Percentiles rank a stretch among this genome's conserved stretches.
Evolutionary conservation across 768 basidiomycete species (phyloP).

Genomic region (Suillus hirtellus): DNA sequence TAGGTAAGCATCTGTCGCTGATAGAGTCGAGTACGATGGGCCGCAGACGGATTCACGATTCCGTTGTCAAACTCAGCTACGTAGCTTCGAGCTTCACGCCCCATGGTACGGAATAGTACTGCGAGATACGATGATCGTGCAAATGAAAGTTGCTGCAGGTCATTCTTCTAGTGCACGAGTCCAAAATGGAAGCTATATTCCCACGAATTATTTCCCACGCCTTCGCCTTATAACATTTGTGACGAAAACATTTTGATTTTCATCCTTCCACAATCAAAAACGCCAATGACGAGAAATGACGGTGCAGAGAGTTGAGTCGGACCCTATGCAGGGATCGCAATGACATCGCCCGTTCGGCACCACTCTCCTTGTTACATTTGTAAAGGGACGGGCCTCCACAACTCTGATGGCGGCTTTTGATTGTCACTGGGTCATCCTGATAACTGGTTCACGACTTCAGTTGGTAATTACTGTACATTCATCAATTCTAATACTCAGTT

Average conservation of each 20-base stretch:
- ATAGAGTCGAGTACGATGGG: background rate
- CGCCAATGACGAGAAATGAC: constrained; percentile 52
- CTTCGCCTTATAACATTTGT: constrained; percentile 1
- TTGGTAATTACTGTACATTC: constrained; percentile 3
- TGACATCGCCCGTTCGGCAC: constrained; percentile 71
- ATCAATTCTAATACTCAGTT: background rate
- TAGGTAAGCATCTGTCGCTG: constrained; percentile 6
- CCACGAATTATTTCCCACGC: constrained; percentile 20
- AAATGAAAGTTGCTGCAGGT: background rate
- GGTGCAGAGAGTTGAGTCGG: constrained; percentile 62
- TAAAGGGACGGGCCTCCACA: constrained; percentile 57
- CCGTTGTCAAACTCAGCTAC: background rate
- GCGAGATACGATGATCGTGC: background rate
- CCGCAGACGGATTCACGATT: background rate
- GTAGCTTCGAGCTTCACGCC: background rate
- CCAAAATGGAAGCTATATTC: background rate
- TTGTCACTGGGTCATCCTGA: constrained; percentile 6
- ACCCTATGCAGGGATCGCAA: constrained; percentile 45
- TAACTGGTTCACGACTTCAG: background rate
- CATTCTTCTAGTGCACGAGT: background rate
- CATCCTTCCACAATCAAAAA: constrained; percentile 52
- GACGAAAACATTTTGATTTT: background rate
- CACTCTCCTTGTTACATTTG: constrained; percentile 53
- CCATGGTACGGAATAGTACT: background rate
- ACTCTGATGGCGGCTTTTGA: constrained; percentile 52